phyloP scores from a whole-genome alignment of 306 rosid genomes.

The Begonia fuchsioides region DNA sequence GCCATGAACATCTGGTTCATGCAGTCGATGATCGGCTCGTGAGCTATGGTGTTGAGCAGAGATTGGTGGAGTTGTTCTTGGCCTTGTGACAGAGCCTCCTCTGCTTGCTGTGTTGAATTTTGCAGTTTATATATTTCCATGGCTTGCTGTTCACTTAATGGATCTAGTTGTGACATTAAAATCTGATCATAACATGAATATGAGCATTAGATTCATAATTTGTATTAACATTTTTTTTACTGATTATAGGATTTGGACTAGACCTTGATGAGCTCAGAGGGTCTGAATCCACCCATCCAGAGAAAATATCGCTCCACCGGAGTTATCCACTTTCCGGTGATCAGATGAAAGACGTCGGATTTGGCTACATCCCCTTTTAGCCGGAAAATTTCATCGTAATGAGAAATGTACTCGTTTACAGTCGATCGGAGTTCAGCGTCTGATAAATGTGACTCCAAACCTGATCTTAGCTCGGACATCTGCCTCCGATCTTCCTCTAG shows the following conservation, averaged over 20 bases:
- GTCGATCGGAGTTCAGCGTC: conserved; percentile 42
- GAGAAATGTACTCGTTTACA: conserved; percentile 50
- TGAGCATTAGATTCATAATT: too few relatives aligned
- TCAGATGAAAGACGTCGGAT: conserved; percentile 76
- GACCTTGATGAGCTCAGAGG: conserved; percentile 79
- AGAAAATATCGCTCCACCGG: conserved; percentile 87
- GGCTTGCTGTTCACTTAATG: conserved; percentile 70
- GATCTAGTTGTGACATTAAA: conserved; percentile 61
- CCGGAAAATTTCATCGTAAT: conserved; percentile 60
- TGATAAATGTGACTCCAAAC: conserved; percentile 37
- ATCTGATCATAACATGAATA: conserved; percentile 23
- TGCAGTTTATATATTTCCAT: conserved; percentile 46
- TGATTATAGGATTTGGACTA: not conserved
- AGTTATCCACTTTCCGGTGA: conserved; percentile 66
- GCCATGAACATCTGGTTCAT: conserved; percentile 79
- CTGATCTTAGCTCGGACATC: conserved; percentile 55
- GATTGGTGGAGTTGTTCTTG: conserved; percentile 78
- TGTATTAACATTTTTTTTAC: too few relatives aligned
- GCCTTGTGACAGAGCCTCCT: conserved; percentile 81
- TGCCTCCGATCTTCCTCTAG: conserved; percentile 71
- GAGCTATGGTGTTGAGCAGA: conserved; percentile 53
- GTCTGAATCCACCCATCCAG: conserved; percentile 89
- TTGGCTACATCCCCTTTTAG: conserved; percentile 54
- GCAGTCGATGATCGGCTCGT: conserved; percentile 32
- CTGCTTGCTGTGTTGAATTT: conserved; percentile 61